A percentile compares a stretch with the other conserved stretches of the same genome.
These are phyloP conservation scores for Plenodomus biglobosus DNA, from an alignment of 2,329 filamentous ascomycete species.

Conservation along the genomic window DNA sequence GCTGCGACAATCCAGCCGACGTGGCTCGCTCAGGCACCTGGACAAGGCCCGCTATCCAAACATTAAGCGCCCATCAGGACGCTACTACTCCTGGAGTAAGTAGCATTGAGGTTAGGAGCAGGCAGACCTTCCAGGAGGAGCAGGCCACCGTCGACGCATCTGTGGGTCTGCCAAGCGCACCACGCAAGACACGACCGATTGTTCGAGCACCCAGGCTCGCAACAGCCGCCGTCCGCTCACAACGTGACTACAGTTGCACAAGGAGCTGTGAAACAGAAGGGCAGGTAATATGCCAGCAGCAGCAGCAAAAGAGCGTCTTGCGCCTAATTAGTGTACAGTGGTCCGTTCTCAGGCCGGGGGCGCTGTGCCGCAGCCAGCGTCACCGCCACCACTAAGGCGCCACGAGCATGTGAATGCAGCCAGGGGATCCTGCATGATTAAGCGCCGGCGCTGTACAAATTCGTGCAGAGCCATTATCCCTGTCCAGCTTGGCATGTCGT, in stretches of 20 bases:
- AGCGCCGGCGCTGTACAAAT: conserved; percentile 19
- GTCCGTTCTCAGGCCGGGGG: conserved; percentile 16
- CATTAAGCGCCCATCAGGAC: conserved; percentile 23
- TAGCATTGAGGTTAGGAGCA: conserved; percentile 9
- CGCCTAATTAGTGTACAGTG: conserved; percentile 31
- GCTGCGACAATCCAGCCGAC: conserved; percentile 14
- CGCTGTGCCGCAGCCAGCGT: conserved; percentile 30
- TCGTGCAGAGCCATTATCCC: conserved; percentile 15
- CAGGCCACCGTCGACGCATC: not conserved
- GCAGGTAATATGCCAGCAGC: conserved; percentile 27
- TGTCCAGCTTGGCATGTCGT: conserved; percentile 10
- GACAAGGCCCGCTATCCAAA: conserved; percentile 18
- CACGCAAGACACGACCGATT: conserved; percentile 16
- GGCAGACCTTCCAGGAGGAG: not conserved
- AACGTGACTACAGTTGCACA: conserved; percentile 15
- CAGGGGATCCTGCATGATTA: conserved; percentile 17
- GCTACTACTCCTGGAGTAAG: conserved; percentile 18
- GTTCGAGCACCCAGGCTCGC: conserved; percentile 12
- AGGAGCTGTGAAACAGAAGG: conserved; percentile 9
- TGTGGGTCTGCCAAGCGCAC: not conserved
- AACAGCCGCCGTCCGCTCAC: conserved; percentile 23
- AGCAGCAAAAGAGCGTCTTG: conserved; percentile 27
- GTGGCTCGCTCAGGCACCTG: conserved; percentile 22
- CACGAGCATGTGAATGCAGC: conserved; percentile 15
- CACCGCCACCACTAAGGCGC: conserved; percentile 21